Evolutionary conservation across 345 rosid genomes (phyloP).

Genomic region (Brassica napus): Da-Ae NC_063446.1:25168001-25168500

Average conservation of each 20-base stretch:
- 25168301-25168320: slow-evolving; percentile 92
- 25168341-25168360: slow-evolving; percentile 62
- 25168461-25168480: slow-evolving; percentile 71
- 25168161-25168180: slow-evolving; percentile 70
- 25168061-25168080: slow-evolving; percentile 72
- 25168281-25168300: slow-evolving; percentile 81
- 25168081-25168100: slow-evolving; percentile 54
- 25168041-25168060: slow-evolving; percentile 56
- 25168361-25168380: slow-evolving; percentile 96
- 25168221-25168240: slow-evolving; percentile 74
- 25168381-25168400: slow-evolving; percentile 76
- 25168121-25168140: slow-evolving; percentile 46
- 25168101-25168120: slow-evolving; percentile 45
- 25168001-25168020: slow-evolving; percentile 82
- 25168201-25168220: slow-evolving; percentile 82
- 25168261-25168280: slow-evolving; percentile 67
- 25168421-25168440: slow-evolving; percentile 70
- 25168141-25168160: slow-evolving; percentile 42
- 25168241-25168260: slow-evolving; percentile 88
- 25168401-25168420: slow-evolving; percentile 57
- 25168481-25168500: slow-evolving; percentile 74
- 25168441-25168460: slow-evolving; percentile 82
- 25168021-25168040: slow-evolving; percentile 78
- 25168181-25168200: slow-evolving; percentile 87
- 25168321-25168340: slow-evolving; percentile 58